phyloP scores from a whole-genome alignment of 2,329 filamentous ascomycete genomes.

The Huntiella omanensis region DNA sequence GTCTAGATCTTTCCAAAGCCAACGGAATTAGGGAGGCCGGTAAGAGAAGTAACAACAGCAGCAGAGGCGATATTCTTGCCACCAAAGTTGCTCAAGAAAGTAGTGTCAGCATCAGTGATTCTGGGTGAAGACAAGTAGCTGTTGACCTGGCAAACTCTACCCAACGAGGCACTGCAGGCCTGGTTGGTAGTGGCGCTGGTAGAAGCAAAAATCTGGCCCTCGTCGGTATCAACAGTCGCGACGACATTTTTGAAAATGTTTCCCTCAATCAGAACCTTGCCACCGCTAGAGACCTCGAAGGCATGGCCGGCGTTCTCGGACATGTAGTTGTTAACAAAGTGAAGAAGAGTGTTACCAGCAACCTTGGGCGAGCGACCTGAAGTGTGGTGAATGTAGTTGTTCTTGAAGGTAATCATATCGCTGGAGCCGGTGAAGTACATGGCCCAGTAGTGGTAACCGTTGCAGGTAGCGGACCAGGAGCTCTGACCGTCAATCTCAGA shows the following conservation, averaged over 20 bases:
- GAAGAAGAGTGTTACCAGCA: conserved; percentile 33
- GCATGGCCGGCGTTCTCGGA: conserved; percentile 35
- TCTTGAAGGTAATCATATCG: conserved; percentile 38
- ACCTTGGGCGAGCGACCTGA: conserved; percentile 39
- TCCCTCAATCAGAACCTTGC: conserved; percentile 33
- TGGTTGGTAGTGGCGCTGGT: conserved; percentile 19
- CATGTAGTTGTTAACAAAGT: conserved; percentile 45
- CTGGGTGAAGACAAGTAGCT: conserved; percentile 23
- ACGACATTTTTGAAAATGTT: conserved; percentile 38
- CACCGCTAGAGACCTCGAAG: conserved; percentile 31
- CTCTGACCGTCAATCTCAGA: conserved; percentile 36
- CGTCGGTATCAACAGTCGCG: conserved; percentile 20
- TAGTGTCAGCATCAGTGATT: conserved; percentile 24
- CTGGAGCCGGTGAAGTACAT: conserved; percentile 36
- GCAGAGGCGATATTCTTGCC: conserved; percentile 34
- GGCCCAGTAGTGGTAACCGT: conserved; percentile 41
- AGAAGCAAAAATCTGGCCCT: conserved; percentile 19
- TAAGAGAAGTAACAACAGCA: conserved; percentile 2
- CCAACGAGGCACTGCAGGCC: conserved; percentile 26
- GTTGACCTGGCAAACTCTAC: conserved; percentile 32
- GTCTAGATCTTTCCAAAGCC: conserved; percentile 10
- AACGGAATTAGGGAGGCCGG: conserved; percentile 5
- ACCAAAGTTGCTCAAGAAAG: conserved; percentile 30
- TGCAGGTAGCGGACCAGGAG: conserved; percentile 36
- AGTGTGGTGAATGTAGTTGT: conserved; percentile 41